Evolutionary conservation across 139 green algal species (phyloP).

Genomic region (Asterochloris erici): DNA sequence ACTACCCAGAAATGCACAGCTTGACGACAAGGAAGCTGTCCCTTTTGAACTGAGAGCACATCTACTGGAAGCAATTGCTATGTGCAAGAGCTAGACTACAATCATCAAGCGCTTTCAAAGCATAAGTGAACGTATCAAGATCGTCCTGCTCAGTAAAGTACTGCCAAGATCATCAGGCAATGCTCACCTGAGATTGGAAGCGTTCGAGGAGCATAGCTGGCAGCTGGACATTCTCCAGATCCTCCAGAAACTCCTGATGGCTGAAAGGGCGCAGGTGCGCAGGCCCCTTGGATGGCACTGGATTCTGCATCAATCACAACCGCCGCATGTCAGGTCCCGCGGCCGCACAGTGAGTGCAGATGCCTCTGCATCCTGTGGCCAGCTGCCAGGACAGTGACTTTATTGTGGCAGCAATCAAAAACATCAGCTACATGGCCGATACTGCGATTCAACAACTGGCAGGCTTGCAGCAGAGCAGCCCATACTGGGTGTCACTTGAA

Average conservation of each 20-base stretch:
- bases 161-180: neutral
- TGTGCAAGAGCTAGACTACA: neutral
- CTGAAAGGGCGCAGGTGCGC: slow-evolving; percentile 40
- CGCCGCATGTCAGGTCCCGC: neutral
- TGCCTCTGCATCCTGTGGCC: too few species aligned
- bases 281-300: slow-evolving; percentile 18
- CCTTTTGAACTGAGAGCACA: neutral
- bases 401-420: too few species aligned
- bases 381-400: too few species aligned
- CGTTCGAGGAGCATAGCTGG: slow-evolving; percentile 29
- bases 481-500: too few species aligned
- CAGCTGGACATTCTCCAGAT: slow-evolving; percentile 9
- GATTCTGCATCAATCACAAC: neutral
- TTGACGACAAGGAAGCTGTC: neutral
- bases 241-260: slow-evolving; percentile 35
- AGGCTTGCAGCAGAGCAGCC: too few species aligned
- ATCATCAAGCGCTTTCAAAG: neutral
- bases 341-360: neutral
- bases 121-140: neutral
- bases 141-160: neutral
- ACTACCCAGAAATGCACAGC: neutral
- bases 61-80: neutral
- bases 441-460: too few species aligned
- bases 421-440: too few species aligned
- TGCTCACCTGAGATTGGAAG: slow-evolving; percentile 17